Base-by-base conservation (phyloP, 2,329 filamentous ascomycete species). In the Microcyclospora tardicrescens region DNA sequence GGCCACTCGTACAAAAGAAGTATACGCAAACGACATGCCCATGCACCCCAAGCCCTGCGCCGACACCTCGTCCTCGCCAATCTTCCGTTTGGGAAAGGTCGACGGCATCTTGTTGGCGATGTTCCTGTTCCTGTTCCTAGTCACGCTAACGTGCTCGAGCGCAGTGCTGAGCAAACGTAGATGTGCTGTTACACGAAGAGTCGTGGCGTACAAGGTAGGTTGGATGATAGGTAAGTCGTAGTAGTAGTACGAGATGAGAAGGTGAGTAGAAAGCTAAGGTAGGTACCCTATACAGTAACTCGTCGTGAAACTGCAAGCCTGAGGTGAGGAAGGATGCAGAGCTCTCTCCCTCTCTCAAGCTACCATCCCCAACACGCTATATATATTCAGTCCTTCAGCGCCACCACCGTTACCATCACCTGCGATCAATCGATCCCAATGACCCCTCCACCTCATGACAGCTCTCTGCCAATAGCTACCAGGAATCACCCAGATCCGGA, bases 51-150 rank as follows among this genome's bases (percentile, higher is more conserved):
- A 43, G 1, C 55, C 56, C 40, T 51, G 46, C 29, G 53, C 54
- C 2, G 54, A 56, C 34, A 59, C 56, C 13, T 38, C 37, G 38
- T 60, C 57, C 35, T 60, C 54, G 37, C 62, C 63, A 34, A 65
- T 58, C 46, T 60, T 63, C 39, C 62, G 57, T 39, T 60, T 58
- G n/a, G 61, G 59, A 36, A 55, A 63, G 9, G 43, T 45, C n/a
- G 50, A 33, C 9, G 45, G 38, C 52, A 53, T 54, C n/a, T 9
- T 36, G 30, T 6, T 32, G 14, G 10, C 4, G 14, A 4, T 24
- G 19, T 24, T 24, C 19, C 19, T 24, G 19, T 8, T 24, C 19
- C 19, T 8, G 19, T 24, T 5, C 30, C n/a, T n/a, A n/a, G n/a
- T n/a, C n/a, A n/a, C n/a, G n/a, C n/a, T n/a, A 32, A 32, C 10